Evolutionary conservation across 371 early-diverging fungal species (phyloP).

Genomic region (Chytridium lagenaria): DNA sequence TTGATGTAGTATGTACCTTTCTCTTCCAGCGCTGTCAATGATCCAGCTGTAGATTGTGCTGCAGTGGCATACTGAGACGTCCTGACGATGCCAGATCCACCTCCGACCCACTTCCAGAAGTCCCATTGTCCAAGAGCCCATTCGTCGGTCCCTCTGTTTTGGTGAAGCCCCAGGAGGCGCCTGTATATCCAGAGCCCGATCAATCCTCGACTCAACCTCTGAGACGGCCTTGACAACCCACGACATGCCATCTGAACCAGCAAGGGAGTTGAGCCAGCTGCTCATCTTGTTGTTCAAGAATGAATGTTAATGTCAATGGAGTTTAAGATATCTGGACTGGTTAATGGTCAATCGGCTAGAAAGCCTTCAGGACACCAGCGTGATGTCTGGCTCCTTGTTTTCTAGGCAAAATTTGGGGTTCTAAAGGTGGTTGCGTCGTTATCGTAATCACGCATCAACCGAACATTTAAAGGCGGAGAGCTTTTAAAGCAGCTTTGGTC

Average conservation of each 20-base stretch:
- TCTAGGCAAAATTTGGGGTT: no score
- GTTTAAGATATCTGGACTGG: no score
- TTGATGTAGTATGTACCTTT: background rate
- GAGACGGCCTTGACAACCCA: slow-evolving; percentile 64
- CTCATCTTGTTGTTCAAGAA: no score
- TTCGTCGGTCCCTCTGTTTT: background rate
- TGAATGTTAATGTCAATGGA: no score
- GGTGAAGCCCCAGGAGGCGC: background rate
- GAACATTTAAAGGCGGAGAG: no score
- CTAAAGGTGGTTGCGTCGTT: no score
- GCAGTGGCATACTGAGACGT: slow-evolving; percentile 2
- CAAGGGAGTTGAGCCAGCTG: slow-evolving; percentile 13
- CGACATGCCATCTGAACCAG: background rate
- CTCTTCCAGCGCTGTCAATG: background rate
- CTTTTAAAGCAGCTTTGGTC: no score
- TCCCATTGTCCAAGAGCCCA: no score
- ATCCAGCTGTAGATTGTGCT: background rate
- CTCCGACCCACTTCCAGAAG: background rate
- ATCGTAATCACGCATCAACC: no score
- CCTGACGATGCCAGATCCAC: background rate
- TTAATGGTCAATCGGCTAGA: no score
- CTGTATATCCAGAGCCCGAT: slow-evolving; percentile 75
- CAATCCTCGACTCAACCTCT: slow-evolving; percentile 79
- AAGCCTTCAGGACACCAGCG: no score
- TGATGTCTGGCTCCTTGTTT: no score